Conservation (phyloP, 257 asterid species). For the Scutellaria baicalensis region DNA sequence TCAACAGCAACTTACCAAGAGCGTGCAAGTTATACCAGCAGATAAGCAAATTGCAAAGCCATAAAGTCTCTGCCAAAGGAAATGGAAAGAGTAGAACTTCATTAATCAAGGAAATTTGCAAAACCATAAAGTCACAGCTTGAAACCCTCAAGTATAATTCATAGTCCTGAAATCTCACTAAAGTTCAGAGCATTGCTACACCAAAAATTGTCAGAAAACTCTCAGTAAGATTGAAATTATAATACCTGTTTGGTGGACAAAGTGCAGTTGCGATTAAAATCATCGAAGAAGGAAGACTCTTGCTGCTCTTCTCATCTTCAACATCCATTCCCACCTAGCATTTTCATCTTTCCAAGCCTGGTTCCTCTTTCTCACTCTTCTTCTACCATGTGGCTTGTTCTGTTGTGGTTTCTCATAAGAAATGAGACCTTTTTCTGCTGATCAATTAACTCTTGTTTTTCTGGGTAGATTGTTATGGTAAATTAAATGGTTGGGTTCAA, state of each 20-base stretch:
- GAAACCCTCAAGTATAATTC: neutral
- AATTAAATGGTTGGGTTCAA: neutral
- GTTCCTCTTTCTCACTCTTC: conserved; percentile 81
- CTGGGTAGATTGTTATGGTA: conserved; percentile 19
- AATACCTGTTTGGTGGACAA: conserved; percentile 87
- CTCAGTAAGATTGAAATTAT: neutral
- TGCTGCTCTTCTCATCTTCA: conserved; percentile 65
- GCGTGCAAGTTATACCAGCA: conserved; percentile 85
- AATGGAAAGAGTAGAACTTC: neutral
- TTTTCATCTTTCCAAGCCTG: conserved; percentile 93
- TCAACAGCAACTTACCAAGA: conserved; percentile 47
- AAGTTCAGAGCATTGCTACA: neutral
- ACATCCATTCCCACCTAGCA: conserved; percentile 97
- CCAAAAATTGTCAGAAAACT: neutral
- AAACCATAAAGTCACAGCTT: neutral
- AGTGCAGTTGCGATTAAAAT: conserved; percentile 85
- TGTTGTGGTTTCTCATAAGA: neutral
- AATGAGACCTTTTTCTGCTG: neutral
- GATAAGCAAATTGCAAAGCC: conserved; percentile 89
- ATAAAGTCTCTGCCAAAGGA: conserved; percentile 62
- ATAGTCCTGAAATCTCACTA: conserved; percentile 2
- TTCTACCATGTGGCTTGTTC: neutral
- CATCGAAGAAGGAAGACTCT: conserved; percentile 68
- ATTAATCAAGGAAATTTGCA: neutral
- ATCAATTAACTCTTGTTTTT: neutral